Conservation (phyloP, 306 rosid genomes). For the Acmispon strigosus region DNA sequence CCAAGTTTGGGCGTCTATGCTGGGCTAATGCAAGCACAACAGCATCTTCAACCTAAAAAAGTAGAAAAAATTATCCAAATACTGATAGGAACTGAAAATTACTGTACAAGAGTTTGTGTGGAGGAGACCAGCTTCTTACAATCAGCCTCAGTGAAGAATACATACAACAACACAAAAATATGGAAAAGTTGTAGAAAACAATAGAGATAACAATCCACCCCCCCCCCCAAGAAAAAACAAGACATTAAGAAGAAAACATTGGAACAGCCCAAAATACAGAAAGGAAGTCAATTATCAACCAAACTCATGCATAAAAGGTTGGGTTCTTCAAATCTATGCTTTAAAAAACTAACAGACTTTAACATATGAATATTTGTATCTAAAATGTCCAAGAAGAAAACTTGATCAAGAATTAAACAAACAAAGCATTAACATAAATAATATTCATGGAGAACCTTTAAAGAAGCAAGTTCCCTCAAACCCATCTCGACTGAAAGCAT, state of each 20-base stretch:
- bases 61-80: background rate
- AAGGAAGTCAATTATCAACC: slow-evolving; percentile 9
- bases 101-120: background rate
- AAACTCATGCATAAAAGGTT: background rate
- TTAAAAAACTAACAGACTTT: background rate
- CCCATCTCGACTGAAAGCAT: slow-evolving; percentile 99
- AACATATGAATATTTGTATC: slow-evolving; percentile 1
- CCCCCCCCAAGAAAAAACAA: background rate
- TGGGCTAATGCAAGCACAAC: slow-evolving; percentile 77
- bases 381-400: slow-evolving; percentile 5
- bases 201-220: background rate
- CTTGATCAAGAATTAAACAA: background rate
- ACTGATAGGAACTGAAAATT: background rate
- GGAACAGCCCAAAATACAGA: background rate
- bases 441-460: slow-evolving; percentile 49
- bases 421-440: background rate
- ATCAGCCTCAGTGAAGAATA: background rate
- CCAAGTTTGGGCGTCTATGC: slow-evolving; percentile 56
- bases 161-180: slow-evolving; percentile 4
- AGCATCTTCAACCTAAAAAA: slow-evolving; percentile 88
- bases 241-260: no score
- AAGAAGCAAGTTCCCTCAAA: slow-evolving; percentile 70
- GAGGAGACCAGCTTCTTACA: slow-evolving; percentile 1
- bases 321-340: background rate
- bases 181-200: background rate